These are phyloP conservation scores for Mycothermus thermophilus DNA, from an alignment of 495 filamentous ascomycete species.

Conservation along the genomic window DNA sequence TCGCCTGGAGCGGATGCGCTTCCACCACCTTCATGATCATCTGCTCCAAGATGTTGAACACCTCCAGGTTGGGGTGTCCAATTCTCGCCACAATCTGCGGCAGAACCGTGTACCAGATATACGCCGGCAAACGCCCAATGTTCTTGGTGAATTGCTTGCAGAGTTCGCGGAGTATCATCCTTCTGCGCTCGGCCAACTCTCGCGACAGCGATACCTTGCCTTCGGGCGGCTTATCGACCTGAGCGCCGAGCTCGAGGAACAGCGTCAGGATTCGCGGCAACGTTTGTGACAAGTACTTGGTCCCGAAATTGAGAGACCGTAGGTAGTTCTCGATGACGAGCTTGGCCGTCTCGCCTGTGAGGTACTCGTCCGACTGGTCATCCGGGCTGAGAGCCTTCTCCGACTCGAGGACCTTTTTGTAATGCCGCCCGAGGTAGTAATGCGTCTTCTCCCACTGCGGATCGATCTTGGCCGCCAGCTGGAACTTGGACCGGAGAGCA, in stretches of 20 bases:
- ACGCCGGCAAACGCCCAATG: slow-evolving; percentile 61
- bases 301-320: slow-evolving; percentile 70
- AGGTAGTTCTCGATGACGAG: slow-evolving; percentile 88
- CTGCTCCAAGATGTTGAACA: slow-evolving; percentile 57
- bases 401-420: slow-evolving; percentile 88
- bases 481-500: slow-evolving; percentile 64
- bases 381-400: slow-evolving; percentile 62
- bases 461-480: slow-evolving; percentile 48
- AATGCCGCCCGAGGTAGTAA: slow-evolving; percentile 93
- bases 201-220: slow-evolving; percentile 48
- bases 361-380: slow-evolving; percentile 41
- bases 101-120: slow-evolving; percentile 80
- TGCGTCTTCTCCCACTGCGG: slow-evolving; percentile 87
- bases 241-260: slow-evolving; percentile 81
- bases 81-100: slow-evolving; percentile 89
- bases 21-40: slow-evolving; percentile 74
- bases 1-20: slow-evolving; percentile 72
- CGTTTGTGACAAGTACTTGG: slow-evolving; percentile 90
- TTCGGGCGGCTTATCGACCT: slow-evolving; percentile 52
- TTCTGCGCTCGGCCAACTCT: slow-evolving; percentile 42
- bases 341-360: slow-evolving; percentile 69
- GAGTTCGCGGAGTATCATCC: slow-evolving; percentile 52
- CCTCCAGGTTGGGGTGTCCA: slow-evolving; percentile 62
- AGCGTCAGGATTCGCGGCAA: slow-evolving; percentile 80
- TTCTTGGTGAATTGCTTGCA: slow-evolving; percentile 63